These are phyloP conservation scores for Plantago ovata DNA, from an alignment of 257 asterid genomes.

Conservation along the genomic window DNA sequence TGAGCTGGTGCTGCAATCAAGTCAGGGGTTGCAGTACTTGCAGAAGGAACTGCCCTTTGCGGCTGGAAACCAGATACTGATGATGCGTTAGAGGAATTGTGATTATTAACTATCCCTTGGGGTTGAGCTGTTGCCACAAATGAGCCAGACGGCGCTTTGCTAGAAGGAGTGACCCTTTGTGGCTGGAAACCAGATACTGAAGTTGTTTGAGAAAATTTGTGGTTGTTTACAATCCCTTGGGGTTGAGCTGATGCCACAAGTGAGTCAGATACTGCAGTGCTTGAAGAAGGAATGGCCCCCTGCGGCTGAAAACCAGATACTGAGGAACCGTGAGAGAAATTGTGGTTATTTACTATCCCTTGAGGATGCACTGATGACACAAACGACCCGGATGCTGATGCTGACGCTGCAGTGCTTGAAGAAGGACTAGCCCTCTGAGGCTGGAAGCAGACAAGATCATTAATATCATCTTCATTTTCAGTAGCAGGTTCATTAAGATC, in stretches of 20 bases:
- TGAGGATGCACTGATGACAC: no score
- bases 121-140: no score
- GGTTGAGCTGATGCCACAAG: conserved; percentile 28
- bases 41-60: conserved; percentile 43
- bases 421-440: conserved; percentile 64
- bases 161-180: conserved; percentile 47
- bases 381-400: no score
- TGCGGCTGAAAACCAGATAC: no score
- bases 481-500: conserved; percentile 97
- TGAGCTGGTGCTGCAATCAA: conserved; percentile 36
- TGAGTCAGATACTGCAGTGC: conserved; percentile 56
- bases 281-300: conserved; percentile 57
- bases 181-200: conserved; percentile 51
- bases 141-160: no score
- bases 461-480: conserved; percentile 74
- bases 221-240: no score
- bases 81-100: no score
- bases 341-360: no score
- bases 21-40: conserved; percentile 60
- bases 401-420: conserved; percentile 17
- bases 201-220: no score
- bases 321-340: no score
- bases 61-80: no score
- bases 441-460: conserved; percentile 59
- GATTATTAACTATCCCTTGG: no score